Base-by-base conservation (phyloP, 306 rosid species). In the Fagus crenata region DNA sequence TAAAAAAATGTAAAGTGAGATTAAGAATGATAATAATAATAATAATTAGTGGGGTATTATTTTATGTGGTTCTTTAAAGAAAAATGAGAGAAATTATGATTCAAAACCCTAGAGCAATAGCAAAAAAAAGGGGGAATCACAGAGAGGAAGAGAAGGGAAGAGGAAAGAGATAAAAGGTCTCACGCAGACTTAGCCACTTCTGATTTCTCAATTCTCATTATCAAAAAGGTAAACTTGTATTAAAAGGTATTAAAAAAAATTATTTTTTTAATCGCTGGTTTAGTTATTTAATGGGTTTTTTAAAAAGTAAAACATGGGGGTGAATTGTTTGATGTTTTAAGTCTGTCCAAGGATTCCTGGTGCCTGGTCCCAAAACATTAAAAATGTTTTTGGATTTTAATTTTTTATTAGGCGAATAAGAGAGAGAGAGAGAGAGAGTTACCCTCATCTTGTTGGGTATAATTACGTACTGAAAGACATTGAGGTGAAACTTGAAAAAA, bases 71-170 rank as follows among this genome's bases (percentile, higher is more conserved):
- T 46, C n/a, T 72, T 49, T 77, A 39, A 11, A 77, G 53, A 22
- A 22, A 22, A 22, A 22, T 22, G 28, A 22, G 28, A 22, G 28
- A 22, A 22, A 22, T 22, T 22, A 22, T 22, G 28, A 22, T 74
- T 82, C 55, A 60, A 60, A 86, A 72, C 85, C 79, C 87, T 81
- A 81, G 79, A 83, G 67, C 77, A 83, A 80, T 77, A 81, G 71
- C 75, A 79, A 83, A 81, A n/a, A 36, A 53, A 77, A 69, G 6
- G 49, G 31, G 80, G 87, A 70, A 81, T 77, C 28, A 22, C 28
- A 22, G 28, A 22, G 28, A 22, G 28, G 28, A 22, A 22, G 28
- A 22, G 28, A 22, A 22, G 28, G 28, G 28, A 22, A 22, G 28
- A 22, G 28, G 28, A 22, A 22, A 22, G 28, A 22, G 28, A 22